These are phyloP conservation scores for Glycyrrhiza uralensis DNA, from an alignment of 306 rosid genomes.

Conservation along the genomic window DNA sequence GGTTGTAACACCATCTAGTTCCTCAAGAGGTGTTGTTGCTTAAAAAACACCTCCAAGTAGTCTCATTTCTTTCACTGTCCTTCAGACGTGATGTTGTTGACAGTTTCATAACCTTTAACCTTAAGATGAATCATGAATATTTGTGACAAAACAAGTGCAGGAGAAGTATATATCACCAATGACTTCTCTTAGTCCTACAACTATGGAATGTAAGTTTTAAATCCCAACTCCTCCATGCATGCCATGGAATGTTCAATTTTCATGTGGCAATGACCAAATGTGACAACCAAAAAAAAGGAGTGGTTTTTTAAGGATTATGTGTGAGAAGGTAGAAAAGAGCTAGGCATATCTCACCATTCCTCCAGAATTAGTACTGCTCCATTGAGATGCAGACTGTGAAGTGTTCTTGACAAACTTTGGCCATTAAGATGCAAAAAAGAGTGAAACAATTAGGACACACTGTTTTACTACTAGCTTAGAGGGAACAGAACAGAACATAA, in stretches of 20 bases:
- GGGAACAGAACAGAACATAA: background rate
- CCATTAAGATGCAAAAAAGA: constrained; percentile 4
- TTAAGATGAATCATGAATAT: background rate
- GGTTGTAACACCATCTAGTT: background rate
- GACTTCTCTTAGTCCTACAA: background rate
- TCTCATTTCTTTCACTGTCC: background rate
- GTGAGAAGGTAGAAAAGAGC: background rate
- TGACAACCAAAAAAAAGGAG: constrained; percentile 8
- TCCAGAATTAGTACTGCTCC: constrained; percentile 55
- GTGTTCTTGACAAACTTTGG: constrained; percentile 56
- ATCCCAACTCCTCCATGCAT: background rate
- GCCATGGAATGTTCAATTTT: background rate
- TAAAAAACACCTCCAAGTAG: background rate
- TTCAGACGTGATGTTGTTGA: background rate
- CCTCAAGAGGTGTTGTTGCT: constrained; percentile 17
- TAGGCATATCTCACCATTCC: constrained; percentile 64
- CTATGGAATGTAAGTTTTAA: background rate
- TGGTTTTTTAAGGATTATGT: background rate
- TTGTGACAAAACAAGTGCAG: constrained; percentile 6
- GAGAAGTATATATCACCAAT: background rate
- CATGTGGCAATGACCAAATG: background rate
- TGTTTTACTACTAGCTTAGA: background rate
- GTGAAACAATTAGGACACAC: constrained; percentile 28
- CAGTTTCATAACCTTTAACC: constrained; percentile 11
- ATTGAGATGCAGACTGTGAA: constrained; percentile 57